Base-by-base conservation (phyloP, 768 basidiomycete species). In the Leccinum boreale region DNA sequence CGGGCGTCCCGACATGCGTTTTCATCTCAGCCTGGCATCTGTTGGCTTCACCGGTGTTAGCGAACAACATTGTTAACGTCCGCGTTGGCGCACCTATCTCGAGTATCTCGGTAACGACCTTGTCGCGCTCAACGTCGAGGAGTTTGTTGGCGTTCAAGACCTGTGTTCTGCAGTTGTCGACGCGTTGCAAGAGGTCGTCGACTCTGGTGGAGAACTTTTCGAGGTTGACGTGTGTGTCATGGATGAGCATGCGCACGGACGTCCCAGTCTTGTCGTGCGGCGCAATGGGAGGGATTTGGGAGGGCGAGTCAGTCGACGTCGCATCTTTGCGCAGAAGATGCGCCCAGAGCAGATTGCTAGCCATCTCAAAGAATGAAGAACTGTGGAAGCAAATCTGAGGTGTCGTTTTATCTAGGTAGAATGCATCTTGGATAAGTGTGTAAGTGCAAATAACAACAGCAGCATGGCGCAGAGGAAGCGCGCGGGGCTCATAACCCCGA, bases 161-260 rank as follows among this genome's bases (percentile, higher is more conserved):
- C 62, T 87, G 84, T 6, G 73, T 68, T 60, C 78, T 79, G 24
- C 84, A 76, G 31, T 81, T 76, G 14, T 83, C 81, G 12, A 87
- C 76, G 31, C 73, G 77, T 11, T 70, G 69, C 2, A 82, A 70
- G 23, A 90, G 75, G n/a, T 71, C 71, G 45, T 81, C 83, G 14
- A 85, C 80, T 29, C 79, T 78, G 7, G 73, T 73, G 0, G 85
- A 81, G 58, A 90, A 90, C 62, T 75, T 81, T 70, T 91, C 87
- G 35, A 90, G 77, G 59, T 85, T 82, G 21, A 80, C 81, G 56
- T 89, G 87, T 1, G 87, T 89, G 66, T 90, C 89, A 61, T 90
- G 83, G 21, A 91, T 73, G 12, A 90, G 78, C 62, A 90, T 79
- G 42, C 88, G 82, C 74, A 85, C 85, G 6, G 89, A 87, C 3